A percentile compares a stretch with the other conserved stretches of the same genome.
Conservation (phyloP, 1,139 yeast species). For the Citeromyces siamensis region DNA sequence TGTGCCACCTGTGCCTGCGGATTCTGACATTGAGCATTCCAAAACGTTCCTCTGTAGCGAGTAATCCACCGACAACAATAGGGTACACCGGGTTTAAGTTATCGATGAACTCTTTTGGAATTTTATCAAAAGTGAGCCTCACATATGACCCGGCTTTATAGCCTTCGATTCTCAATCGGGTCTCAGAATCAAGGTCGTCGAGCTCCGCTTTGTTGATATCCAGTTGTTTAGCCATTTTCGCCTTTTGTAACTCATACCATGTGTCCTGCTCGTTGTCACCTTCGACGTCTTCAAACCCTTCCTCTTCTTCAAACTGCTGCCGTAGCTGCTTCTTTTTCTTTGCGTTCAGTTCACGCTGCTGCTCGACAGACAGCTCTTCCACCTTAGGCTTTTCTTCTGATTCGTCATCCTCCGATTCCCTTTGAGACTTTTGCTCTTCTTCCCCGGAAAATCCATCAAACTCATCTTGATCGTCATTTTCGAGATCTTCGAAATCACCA, state of each 20-base stretch:
- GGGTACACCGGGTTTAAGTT: conserved; percentile 82
- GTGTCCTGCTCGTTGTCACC: conserved; percentile 76
- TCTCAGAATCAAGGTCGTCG: conserved; percentile 60
- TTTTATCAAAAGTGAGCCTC: conserved; percentile 65
- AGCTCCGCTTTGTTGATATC: conserved; percentile 83
- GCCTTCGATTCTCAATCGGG: conserved; percentile 81
- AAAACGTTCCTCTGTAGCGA: conserved; percentile 84
- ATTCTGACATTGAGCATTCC: conserved; percentile 90
- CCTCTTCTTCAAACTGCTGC: conserved; percentile 86
- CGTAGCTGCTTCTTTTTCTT: conserved; percentile 81
- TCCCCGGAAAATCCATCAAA: conserved; percentile 17
- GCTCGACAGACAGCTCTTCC: conserved; percentile 40
- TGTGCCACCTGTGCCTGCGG: conserved; percentile 99
- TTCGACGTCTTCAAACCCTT: conserved; percentile 61
- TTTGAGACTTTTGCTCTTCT: conserved; percentile 20
- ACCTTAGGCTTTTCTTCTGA: conserved; percentile 19
- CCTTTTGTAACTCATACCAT: conserved; percentile 96
- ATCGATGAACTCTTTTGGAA: conserved; percentile 88
- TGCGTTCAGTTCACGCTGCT: conserved; percentile 72
- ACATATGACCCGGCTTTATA: conserved; percentile 91
- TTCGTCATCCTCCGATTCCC: conserved; percentile 20
- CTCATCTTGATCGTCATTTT: conserved; percentile 14
- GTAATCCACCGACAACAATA: conserved; percentile 78
- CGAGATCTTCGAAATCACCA: conserved; percentile 21
- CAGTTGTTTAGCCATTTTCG: conserved; percentile 90